A percentile compares a stretch with the other conserved stretches of the same genome.
Conservation (phyloP, 768 basidiomycete species). For the Auriscalpium orientale region DNA sequence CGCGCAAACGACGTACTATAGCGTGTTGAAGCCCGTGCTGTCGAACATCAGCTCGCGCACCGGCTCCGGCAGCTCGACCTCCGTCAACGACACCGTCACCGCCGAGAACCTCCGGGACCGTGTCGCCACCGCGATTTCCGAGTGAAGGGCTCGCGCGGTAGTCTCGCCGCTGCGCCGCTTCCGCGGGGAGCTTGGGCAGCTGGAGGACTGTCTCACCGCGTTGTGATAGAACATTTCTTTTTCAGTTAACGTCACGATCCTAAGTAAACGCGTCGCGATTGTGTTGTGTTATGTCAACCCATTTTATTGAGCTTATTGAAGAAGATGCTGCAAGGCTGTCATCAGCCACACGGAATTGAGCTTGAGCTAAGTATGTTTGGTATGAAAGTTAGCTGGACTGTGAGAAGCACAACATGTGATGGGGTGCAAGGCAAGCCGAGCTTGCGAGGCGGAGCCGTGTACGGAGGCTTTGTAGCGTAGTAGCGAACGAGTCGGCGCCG, state of each 20-base stretch:
- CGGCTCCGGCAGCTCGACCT: constrained; percentile 35
- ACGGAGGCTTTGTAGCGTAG: too few species aligned
- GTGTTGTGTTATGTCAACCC: background rate
- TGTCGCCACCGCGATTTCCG: constrained; percentile 32
- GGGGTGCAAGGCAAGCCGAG: too few species aligned
- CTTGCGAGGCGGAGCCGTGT: too few species aligned
- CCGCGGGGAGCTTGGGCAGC: background rate
- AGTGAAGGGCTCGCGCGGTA: constrained; percentile 16
- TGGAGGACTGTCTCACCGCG: background rate
- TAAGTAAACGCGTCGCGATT: background rate
- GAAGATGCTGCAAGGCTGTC: too few species aligned
- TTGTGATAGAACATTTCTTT: background rate
- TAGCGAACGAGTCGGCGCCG: too few species aligned
- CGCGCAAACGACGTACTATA: constrained; percentile 74
- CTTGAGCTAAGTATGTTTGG: too few species aligned
- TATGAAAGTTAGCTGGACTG: too few species aligned
- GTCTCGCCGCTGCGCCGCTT: too few species aligned
- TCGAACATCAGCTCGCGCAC: constrained; percentile 43
- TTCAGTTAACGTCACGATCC: background rate
- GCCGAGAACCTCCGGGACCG: constrained; percentile 40
- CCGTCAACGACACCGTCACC: constrained; percentile 46
- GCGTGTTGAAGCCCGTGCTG: constrained; percentile 74
- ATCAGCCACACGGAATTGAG: too few species aligned
- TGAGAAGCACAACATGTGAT: too few species aligned
- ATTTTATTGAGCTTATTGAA: background rate